Base-by-base conservation (phyloP, 1,139 yeast species). In the Yamadazyma epiphylla region DNA sequence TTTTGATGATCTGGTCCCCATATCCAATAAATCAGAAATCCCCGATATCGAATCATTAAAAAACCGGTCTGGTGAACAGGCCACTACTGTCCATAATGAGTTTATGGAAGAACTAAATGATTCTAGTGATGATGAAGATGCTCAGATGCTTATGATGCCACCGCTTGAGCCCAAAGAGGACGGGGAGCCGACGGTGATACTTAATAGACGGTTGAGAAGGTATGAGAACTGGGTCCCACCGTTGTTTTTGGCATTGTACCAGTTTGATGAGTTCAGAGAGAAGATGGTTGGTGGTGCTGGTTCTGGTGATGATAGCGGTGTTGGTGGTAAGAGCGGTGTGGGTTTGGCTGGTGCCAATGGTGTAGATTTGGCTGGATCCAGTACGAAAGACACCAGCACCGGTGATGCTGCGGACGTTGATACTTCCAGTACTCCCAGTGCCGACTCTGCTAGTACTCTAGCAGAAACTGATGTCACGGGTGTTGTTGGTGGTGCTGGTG, bases 1-100 rank as follows among this genome's bases (percentile, higher is more conserved):
- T 17, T 72, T 78, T 41, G 72, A 66, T 22, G 75, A 63, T 17
- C 53, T 56, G 27, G 34, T 32, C 10, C 41, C 35, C 24, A 35
- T 43, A 13, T 24, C 33, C 8, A 42, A 42, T 26, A 38, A 34
- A 19, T 24, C 31, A 8, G 51, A 49, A 13, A 37, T 50, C n/a
- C 54, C 55, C 6, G 30, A 40, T 25, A 15, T 41, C 4, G 13
- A 16, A 22, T 19, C n/a, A 5, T 19, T 25, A 6, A 13, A 22
- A 17, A 15, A 5, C 12, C 19, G 17, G 16, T 3, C 24, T 13
- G 15, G 8, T 17, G 8, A 5, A 9, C 8, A 15, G 13, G 20
- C 27, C 22, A 5, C 27, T 13, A 17, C 9, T 9, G 22, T 5
- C 7, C 15, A 9, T 9, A 24, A n/a, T 13, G 16, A 24, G 7